Percentiles rank a stretch among this genome's conserved stretches.
phyloP scores from a whole-genome alignment of 805 yeast genomes.

The Dipodascus albidus region DNA sequence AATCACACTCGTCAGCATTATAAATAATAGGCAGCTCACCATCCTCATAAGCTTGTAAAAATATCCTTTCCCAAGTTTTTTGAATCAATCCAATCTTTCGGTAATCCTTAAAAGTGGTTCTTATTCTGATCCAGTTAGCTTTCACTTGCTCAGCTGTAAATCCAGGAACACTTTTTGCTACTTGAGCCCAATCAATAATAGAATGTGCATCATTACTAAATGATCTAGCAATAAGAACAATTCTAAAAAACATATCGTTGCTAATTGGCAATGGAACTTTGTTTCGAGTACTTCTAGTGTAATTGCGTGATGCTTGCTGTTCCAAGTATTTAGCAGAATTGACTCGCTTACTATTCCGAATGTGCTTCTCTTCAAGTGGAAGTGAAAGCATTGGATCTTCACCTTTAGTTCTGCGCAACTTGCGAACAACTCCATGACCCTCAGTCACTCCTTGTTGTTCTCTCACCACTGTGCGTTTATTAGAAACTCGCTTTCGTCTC shows the following conservation, averaged over 20 bases:
- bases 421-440: not conserved
- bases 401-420: not conserved
- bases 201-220: slow-evolving; percentile 34
- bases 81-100: slow-evolving; percentile 40
- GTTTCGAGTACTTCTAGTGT: not conserved
- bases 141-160: slow-evolving; percentile 35
- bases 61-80: slow-evolving; percentile 51
- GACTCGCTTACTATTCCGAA: not conserved
- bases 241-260: slow-evolving; percentile 44
- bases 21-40: slow-evolving; percentile 32
- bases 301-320: slow-evolving; percentile 1
- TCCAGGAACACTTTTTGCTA: slow-evolving; percentile 38
- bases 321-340: not conserved
- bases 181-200: slow-evolving; percentile 52
- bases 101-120: slow-evolving; percentile 48
- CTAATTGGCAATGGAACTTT: slow-evolving; percentile 18
- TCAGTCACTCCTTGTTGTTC: not conserved
- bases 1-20: slow-evolving; percentile 34
- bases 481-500: not conserved
- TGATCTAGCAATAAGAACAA: slow-evolving; percentile 58
- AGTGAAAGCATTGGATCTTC: slow-evolving; percentile 1
- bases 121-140: slow-evolving; percentile 60
- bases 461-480: not conserved
- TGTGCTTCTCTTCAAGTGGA: not conserved
- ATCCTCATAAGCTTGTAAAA: slow-evolving; percentile 45